Percentiles rank a stretch among this genome's conserved stretches.
These are phyloP conservation scores for Fusarium sp. DNA, from an alignment of 2,329 filamentous ascomycete genomes.

Conservation along the genomic window DNA sequence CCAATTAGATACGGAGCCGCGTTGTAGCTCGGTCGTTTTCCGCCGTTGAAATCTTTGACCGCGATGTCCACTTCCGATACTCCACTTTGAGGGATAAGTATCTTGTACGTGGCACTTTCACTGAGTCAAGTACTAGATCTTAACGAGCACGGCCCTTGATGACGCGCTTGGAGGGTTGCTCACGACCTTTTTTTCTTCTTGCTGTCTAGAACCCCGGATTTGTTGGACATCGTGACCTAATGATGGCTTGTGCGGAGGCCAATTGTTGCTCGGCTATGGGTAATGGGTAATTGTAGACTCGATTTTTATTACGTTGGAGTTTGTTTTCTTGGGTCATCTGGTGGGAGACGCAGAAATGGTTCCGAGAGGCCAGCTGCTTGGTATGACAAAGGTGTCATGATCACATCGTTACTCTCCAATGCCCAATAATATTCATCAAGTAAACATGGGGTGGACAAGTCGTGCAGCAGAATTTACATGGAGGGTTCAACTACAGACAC, in stretches of 20 bases:
- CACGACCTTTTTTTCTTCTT: background rate
- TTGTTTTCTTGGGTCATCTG: background rate
- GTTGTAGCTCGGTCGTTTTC: background rate
- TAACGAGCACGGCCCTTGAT: background rate
- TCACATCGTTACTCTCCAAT: background rate
- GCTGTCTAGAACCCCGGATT: constrained; percentile 23
- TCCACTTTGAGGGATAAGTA: constrained; percentile 9
- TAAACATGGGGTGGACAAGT: background rate
- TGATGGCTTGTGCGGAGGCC: background rate
- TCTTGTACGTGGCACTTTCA: constrained; percentile 9
- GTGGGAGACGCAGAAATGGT: background rate
- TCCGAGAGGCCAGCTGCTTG: background rate
- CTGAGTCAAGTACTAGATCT: constrained; percentile 35
- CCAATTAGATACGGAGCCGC: constrained; percentile 1
- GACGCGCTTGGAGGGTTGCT: constrained; percentile 2
- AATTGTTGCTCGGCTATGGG: background rate
- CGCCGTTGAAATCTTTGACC: constrained; percentile 2
- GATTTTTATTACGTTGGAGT: background rate
- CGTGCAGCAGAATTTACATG: background rate
- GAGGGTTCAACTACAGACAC: background rate
- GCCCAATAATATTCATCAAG: background rate
- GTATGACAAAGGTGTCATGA: constrained; percentile 6
- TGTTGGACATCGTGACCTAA: background rate
- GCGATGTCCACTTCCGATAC: constrained; percentile 1
- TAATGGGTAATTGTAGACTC: background rate